phyloP scores from a whole-genome alignment of 1,139 yeast genomes.

The Sugiyamaella grinbergsii region DNA sequence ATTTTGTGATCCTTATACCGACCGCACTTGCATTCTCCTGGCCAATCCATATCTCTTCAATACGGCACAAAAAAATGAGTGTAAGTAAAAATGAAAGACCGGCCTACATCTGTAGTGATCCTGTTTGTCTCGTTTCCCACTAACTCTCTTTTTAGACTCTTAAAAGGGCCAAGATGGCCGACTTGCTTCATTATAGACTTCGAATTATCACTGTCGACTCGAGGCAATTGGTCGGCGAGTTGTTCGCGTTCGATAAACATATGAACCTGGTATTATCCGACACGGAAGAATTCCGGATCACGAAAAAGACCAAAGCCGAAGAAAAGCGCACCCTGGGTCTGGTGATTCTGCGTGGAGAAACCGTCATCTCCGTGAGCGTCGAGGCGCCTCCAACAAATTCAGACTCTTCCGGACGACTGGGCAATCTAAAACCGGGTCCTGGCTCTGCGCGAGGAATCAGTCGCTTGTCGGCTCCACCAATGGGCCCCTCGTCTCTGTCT shows the following conservation, averaged over 20 bases:
- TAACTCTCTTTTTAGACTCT: conserved; percentile 30
- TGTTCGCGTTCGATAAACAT: conserved; percentile 85
- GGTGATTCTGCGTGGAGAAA: conserved; percentile 84
- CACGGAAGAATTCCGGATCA: conserved; percentile 77
- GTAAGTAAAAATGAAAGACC: conserved; percentile 12
- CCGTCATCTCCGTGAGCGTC: conserved; percentile 77
- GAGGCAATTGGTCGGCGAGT: conserved; percentile 73
- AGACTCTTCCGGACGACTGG: conserved; percentile 49
- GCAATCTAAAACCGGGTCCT: conserved; percentile 48
- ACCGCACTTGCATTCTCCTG: not conserved
- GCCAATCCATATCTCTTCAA: not conserved
- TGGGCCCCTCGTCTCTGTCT: conserved; percentile 28
- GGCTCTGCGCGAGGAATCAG: conserved; percentile 49
- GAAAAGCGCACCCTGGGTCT: conserved; percentile 72
- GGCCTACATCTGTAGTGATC: no score
- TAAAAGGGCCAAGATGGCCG: conserved; percentile 54
- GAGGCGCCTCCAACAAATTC: conserved; percentile 70
- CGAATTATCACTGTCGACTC: conserved; percentile 74
- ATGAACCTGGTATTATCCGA: conserved; percentile 86
- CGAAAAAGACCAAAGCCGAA: conserved; percentile 53
- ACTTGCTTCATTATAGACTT: conserved; percentile 71
- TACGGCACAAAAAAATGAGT: conserved; percentile 18
- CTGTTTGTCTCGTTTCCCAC: not conserved
- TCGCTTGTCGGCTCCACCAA: conserved; percentile 30
- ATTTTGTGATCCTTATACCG: not conserved